phyloP scores from a whole-genome alignment of 1,284 basidiomycete genomes.

The Tremellales sp. region DNA sequence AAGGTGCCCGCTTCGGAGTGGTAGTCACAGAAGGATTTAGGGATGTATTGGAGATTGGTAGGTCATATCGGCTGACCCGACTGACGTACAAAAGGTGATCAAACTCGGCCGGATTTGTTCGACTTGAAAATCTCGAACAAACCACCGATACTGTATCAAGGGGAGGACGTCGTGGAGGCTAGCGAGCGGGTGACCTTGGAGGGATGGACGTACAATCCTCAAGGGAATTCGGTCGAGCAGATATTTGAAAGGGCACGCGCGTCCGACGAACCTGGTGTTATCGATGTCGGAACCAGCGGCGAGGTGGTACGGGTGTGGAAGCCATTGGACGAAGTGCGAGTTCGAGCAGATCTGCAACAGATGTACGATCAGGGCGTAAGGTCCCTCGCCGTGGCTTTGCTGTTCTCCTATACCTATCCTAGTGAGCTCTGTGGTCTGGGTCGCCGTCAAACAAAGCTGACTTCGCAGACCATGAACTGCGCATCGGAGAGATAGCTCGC shows the following conservation, averaged over 20 bases:
- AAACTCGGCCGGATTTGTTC: constrained; percentile 47
- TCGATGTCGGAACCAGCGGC: constrained; percentile 23
- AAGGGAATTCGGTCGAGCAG: constrained; percentile 11
- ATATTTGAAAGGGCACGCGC: constrained; percentile 5
- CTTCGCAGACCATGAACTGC: constrained; percentile 15
- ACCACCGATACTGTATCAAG: constrained; percentile 43
- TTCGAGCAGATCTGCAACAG: constrained; percentile 13
- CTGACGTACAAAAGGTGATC: too few species aligned
- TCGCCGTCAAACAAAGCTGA: not conserved
- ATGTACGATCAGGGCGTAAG: constrained; percentile 20
- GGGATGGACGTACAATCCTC: constrained; percentile 22
- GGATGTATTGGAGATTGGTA: constrained; percentile 48
- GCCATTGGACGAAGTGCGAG: constrained; percentile 11
- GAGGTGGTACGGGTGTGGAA: constrained; percentile 25
- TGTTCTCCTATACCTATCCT: constrained; percentile 29
- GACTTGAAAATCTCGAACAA: constrained; percentile 46
- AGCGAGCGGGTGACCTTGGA: constrained; percentile 26
- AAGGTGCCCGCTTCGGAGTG: constrained; percentile 30
- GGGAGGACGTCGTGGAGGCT: constrained; percentile 19
- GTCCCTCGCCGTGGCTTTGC: constrained; percentile 21
- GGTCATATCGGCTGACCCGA: too few species aligned
- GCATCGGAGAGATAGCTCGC: constrained; percentile 20
- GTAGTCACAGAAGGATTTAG: constrained; percentile 47
- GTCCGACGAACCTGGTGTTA: constrained; percentile 4
- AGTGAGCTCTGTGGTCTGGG: not conserved